These are phyloP conservation scores for Debaryomyces maramus DNA, from an alignment of 805 yeast species.

Conservation along the genomic window DNA sequence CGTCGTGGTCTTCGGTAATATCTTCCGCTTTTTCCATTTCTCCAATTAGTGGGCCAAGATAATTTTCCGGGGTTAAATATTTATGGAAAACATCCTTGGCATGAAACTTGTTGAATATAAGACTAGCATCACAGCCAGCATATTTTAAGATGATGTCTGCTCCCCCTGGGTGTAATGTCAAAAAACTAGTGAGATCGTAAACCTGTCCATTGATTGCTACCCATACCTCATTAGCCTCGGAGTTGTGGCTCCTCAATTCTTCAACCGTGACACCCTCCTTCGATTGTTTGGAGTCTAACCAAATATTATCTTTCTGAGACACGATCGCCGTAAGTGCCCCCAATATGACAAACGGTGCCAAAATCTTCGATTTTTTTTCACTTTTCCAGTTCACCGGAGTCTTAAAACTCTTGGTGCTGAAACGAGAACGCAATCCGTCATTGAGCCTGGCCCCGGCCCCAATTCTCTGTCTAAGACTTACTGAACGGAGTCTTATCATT, in stretches of 20 bases:
- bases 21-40: slow-evolving; percentile 16
- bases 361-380: neutral
- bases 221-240: slow-evolving; percentile 20
- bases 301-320: neutral
- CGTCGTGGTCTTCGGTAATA: slow-evolving; percentile 20
- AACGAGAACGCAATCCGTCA: neutral
- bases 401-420: neutral
- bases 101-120: slow-evolving; percentile 42
- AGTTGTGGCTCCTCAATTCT: slow-evolving; percentile 8
- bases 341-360: neutral
- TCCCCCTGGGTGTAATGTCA: slow-evolving; percentile 53
- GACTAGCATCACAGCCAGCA: slow-evolving; percentile 62
- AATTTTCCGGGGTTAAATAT: slow-evolving; percentile 17
- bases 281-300: slow-evolving; percentile 1
- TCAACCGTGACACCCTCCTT: slow-evolving; percentile 5
- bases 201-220: slow-evolving; percentile 31
- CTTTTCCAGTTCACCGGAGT: neutral
- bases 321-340: neutral
- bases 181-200: slow-evolving; percentile 34
- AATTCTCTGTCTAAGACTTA: neutral
- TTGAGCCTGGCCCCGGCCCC: neutral
- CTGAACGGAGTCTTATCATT: neutral
- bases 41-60: slow-evolving; percentile 24
- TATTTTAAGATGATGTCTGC: slow-evolving; percentile 37
- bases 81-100: slow-evolving; percentile 18